phyloP scores from a whole-genome alignment of 1,139 yeast genomes.

The Sugiyamaella neomexicana region DNA sequence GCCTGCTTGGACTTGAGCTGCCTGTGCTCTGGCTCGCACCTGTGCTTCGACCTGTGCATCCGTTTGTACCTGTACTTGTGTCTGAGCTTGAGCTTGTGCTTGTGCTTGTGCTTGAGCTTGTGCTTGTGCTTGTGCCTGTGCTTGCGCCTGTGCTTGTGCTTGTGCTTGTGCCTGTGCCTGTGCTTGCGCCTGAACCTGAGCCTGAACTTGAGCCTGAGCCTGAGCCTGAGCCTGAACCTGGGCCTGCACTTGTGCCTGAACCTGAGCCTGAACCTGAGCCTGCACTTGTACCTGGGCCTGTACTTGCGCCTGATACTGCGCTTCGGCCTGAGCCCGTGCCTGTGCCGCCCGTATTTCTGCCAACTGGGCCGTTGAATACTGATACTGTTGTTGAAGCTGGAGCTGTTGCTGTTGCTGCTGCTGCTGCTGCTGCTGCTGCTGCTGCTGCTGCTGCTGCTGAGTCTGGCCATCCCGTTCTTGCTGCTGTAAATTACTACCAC shows the following conservation, averaged over 20 bases:
- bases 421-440: constrained; percentile 19
- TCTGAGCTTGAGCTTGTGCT: constrained; percentile 3
- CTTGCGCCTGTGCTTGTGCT: constrained; percentile 3
- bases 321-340: too few species aligned
- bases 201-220: constrained; percentile 1
- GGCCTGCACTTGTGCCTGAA: too few species aligned
- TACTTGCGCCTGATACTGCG: too few species aligned
- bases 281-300: too few species aligned
- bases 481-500: constrained; percentile 11
- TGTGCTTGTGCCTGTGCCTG: constrained; percentile 5
- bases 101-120: background rate
- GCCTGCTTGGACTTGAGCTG: constrained; percentile 1
- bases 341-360: constrained; percentile 2
- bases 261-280: too few species aligned
- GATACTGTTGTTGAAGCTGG: constrained; percentile 21
- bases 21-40: constrained; percentile 1
- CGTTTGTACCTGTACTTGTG: background rate
- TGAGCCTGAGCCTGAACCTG: constrained; percentile 1
- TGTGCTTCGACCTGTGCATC: constrained; percentile 2
- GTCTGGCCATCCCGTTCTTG: too few species aligned
- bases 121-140: constrained; percentile 1
- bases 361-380: background rate
- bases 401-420: constrained; percentile 18
- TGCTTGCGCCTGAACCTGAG: background rate
- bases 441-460: constrained; percentile 13